Evolutionary conservation across 2,329 filamentous ascomycete genomes (phyloP).

Genomic region (Ceratocystiopsis sp.): DNA sequence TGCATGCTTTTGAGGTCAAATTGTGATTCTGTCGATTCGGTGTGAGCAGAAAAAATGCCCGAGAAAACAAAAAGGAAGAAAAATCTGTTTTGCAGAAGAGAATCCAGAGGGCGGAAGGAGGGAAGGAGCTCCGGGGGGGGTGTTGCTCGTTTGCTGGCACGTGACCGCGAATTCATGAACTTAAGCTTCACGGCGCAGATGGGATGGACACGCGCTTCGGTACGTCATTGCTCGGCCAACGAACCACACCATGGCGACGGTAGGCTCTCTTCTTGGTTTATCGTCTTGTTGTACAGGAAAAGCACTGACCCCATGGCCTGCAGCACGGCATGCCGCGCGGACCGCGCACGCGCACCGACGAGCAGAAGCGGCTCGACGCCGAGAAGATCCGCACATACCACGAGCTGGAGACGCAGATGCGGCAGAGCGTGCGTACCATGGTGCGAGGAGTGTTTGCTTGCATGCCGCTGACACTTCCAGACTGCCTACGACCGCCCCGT

Average conservation of each 20-base stretch:
- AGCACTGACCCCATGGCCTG: neutral
- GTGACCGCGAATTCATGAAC: no score
- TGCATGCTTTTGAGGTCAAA: no score
- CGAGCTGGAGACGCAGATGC: constrained; percentile 49
- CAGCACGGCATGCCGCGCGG: constrained; percentile 75
- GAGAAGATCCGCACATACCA: constrained; percentile 64
- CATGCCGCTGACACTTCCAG: constrained; percentile 6
- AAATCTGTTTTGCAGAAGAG: neutral
- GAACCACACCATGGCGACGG: neutral
- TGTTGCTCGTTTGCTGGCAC: no score
- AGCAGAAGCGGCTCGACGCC: constrained; percentile 53
- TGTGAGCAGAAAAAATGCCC: neutral
- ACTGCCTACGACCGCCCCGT: constrained; percentile 35
- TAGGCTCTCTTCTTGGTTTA: neutral
- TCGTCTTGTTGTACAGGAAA: no score
- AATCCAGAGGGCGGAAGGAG: neutral
- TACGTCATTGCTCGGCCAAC: no score
- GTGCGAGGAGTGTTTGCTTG: no score
- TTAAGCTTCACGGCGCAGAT: no score
- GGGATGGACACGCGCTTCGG: no score
- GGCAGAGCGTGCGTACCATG: constrained; percentile 36
- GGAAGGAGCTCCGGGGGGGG: neutral
- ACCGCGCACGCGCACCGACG: constrained; percentile 44
- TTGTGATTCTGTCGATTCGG: no score
- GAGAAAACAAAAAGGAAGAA: neutral